Evolutionary conservation across 164 flowering plant genomes (phyloP), one percentile per base, ranked within the genome.

Genomic region (Chimonanthus praecox): DNA sequence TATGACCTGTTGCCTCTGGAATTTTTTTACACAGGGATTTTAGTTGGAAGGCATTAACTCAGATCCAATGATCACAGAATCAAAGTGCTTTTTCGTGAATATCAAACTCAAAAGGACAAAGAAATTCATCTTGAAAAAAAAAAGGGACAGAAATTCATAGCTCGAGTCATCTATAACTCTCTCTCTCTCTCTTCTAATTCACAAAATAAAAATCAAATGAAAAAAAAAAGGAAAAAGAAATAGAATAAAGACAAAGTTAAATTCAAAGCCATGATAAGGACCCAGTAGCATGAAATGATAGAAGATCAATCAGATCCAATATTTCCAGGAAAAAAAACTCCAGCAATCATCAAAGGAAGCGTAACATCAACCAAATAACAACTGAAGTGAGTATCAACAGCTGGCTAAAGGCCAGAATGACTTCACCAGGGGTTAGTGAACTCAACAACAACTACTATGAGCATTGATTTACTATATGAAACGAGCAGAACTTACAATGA

Each of bases 1-100:
- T 96, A 96, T 63, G 94, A 66, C 76, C 95, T 85, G 80, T 96
- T 83, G 62, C 99, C 98, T 61, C 99, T 92, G 94, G 62, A 87
- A 79, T 60, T 49, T 45, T 54, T 4, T 11, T 54, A 54, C 4
- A 4, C 11, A 54, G 16, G n/a, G 16, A 13, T 9, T 51, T 51
- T 4, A 51, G 58, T 51, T 51, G 13, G 13, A 45, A n/a, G 48
- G 0, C 70, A 47, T 43, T 63, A 50, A 68, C 60, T 69, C 58
- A 11, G 21, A 76, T 20, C 72, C 69, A 62, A 62, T 62, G 3
- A 16, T 9, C 7, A 7, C 15, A 33, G n/a, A 16, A 62, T 16
- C 21, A 61, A 61, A 62, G 7, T 18, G 15, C 21, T 20, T 18
- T 62, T 13, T 33, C 46, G 11, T 13, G 48, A 11, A 3, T 45